Evolutionary conservation across 2,329 filamentous ascomycete species (phyloP), one percentile per base, ranked within the genome.

Genomic region (Dothiorella sarmentorum): DNA sequence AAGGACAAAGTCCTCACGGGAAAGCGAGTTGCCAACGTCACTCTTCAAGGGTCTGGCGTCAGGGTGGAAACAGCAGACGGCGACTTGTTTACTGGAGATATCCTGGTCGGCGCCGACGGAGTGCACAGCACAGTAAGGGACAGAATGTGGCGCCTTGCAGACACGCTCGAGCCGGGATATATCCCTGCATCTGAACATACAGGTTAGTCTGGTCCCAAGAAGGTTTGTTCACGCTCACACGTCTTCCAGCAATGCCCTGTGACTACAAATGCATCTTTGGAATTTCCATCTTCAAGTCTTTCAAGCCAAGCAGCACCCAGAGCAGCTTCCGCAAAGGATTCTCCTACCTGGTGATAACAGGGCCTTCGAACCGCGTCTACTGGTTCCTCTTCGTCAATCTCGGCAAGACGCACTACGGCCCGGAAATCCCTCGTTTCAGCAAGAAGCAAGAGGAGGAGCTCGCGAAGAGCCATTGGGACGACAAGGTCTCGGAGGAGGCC

Each of bases 401-500:
- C 27, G 62, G 68, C 20, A 45, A 68, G 26, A 63, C 40, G 3
- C 27, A 26, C 7, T 65, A 43, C 40, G 66, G 65, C 1, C 52
- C 63, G 0, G 63, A 66, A 7, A 66, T 69, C 4, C 67, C 67
- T 1, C 64, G 65, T n/a, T 73, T 70, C 63, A 69, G 68, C 13
- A 64, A 69, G 0, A 63, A 69, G 7, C 72, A 75, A 22, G 65
- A 66, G 11, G 66, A 73, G 7, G 64, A 53, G 0, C 33, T 70
- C 2, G 71, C 67, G 1, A 60, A 61, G 7, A 61, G 62, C 9
- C 64, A 71, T 44, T 66, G 62, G 11, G 61, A 68, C 26, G 60
- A 68, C 17, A 64, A 65, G 6, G 37, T 76, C 11, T 63, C 64
- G 1, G 66, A 67, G 2, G 64, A 60, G 0, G 7, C 73, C 7